Base-by-base conservation (phyloP, 495 filamentous ascomycete genomes). In the Penicillium salamii region DNA sequence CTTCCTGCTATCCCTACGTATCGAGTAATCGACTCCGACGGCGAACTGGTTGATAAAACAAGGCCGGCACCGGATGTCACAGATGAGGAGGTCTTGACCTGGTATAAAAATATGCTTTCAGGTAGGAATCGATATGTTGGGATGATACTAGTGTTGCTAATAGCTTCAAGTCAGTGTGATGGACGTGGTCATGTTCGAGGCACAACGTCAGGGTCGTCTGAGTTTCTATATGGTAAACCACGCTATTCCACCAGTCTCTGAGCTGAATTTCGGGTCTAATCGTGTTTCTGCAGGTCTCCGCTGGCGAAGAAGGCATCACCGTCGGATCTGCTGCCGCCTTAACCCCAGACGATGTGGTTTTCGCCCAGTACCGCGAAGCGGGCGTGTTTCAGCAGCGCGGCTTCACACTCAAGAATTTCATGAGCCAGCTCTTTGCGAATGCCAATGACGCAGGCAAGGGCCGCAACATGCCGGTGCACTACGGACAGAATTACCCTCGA, bases 401-500 rank as follows among this genome's bases (percentile, higher is more conserved):
- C 11, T 97, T 92, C 62, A 89, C 82, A 1, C 73, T 96, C 17
- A 78, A 81, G 21, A 77, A 96, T 43, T 97, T 97, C 59, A 97
- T 97, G 93, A 88, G 80, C 61, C 95, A 99, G 66, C 69, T 97
- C 4, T 97, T 99, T 67, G 83, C 95, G 21, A 99, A 97, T 59
- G 73, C 67, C 21, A 82, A 91, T 50, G 93, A 99, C 52, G 68
- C 69, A 3, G 91, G 92, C 2, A 78, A 75, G 49, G 93, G 95
- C 5, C 84, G 93, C 46, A 97, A 96, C 61, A 99, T 99, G 93
- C 95, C 93, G 9, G 89, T 97, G 14, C 93, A 99, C 57, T 99
- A 97, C 52, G 93, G 90, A 20, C 90, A 88, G 59, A 78, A 76
- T 26, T 83, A 87, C 56, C 74, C 91, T 19, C 89, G 95, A 57